phyloP scores from a whole-genome alignment of 345 rosid species.

The Clausena lansium region DNA sequence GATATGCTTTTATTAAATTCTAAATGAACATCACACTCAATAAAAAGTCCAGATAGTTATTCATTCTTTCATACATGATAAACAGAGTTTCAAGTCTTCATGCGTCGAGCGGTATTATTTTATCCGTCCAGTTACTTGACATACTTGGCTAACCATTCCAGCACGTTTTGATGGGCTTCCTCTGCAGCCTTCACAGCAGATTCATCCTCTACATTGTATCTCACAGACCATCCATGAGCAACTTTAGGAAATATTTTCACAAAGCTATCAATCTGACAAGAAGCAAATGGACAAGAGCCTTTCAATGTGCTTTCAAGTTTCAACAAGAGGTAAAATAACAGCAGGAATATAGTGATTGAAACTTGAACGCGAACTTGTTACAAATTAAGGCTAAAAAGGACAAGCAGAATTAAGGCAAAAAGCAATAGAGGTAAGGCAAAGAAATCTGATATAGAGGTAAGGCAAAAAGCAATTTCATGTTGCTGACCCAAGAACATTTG shows the following conservation, averaged over 20 bases:
- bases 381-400: neutral
- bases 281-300: neutral
- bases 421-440: too few species aligned
- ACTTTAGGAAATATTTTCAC: conserved; percentile 79
- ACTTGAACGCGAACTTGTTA: neutral
- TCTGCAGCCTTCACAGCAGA: neutral
- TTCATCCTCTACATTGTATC: conserved; percentile 50
- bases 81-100: neutral
- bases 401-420: neutral
- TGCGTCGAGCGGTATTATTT: neutral
- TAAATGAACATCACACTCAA: neutral
- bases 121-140: neutral
- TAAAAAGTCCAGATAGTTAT: neutral
- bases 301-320: neutral
- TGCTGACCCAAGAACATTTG: neutral
- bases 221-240: conserved; percentile 69
- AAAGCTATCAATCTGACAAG: conserved; percentile 46
- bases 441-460: too few species aligned
- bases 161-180: neutral
- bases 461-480: neutral
- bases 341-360: neutral
- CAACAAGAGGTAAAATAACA: neutral
- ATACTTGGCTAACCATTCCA: neutral
- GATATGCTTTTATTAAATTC: neutral
- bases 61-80: neutral